A percentile compares a stretch with the other conserved stretches of the same genome.
These are phyloP conservation scores for Elsinoe perseae DNA, from an alignment of 2,329 filamentous ascomycete genomes.

Conservation along the genomic window DNA sequence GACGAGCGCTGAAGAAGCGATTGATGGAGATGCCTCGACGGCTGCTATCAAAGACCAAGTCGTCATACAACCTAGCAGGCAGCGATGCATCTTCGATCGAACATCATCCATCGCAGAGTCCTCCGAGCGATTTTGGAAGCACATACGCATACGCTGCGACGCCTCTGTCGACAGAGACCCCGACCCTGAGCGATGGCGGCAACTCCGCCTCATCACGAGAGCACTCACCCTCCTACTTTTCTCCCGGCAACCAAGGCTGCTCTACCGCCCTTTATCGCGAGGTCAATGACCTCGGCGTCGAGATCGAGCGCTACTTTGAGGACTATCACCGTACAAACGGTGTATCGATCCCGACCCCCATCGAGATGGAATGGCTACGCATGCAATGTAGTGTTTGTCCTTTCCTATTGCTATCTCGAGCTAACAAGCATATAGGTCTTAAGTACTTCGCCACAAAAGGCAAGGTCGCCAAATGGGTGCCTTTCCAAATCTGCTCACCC, in stretches of 20 bases:
- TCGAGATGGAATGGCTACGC: conserved; percentile 6
- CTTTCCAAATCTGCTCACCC: background rate
- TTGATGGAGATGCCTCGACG: background rate
- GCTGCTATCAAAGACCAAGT: background rate
- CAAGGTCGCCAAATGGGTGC: background rate
- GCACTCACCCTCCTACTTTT: background rate
- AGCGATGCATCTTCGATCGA: background rate
- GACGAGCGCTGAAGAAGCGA: background rate
- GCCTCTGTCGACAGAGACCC: background rate
- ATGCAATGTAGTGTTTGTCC: background rate
- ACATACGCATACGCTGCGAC: background rate
- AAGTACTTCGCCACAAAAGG: conserved; percentile 3
- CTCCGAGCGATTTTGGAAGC: background rate
- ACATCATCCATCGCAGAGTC: background rate
- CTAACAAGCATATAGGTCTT: background rate
- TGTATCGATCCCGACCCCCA: background rate
- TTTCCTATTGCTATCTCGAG: background rate
- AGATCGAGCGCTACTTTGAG: conserved; percentile 10
- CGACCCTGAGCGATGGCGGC: background rate
- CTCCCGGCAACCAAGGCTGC: background rate
- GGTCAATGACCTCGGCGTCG: background rate
- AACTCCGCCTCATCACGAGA: background rate
- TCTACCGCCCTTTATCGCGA: background rate
- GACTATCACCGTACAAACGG: background rate
- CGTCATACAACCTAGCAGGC: background rate